Conservation (phyloP, 345 rosid species). For the Hibiscus mutabilis region DNA sequence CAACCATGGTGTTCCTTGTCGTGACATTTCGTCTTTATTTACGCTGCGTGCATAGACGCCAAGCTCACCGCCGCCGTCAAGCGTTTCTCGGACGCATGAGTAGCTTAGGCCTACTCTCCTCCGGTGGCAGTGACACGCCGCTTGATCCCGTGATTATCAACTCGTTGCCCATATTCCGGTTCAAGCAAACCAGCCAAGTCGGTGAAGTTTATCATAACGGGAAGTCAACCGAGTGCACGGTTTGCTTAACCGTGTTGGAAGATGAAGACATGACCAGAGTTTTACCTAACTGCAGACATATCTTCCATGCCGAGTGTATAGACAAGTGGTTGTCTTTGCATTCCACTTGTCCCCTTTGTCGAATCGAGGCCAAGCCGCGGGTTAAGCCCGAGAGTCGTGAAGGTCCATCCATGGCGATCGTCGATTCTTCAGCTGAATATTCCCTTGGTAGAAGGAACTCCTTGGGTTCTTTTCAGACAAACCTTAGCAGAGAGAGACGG, state of each 20-base stretch:
- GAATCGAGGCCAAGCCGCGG: constrained; percentile 62
- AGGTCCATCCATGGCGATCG: constrained; percentile 13
- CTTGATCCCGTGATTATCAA: constrained; percentile 40
- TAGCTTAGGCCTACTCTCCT: constrained; percentile 1
- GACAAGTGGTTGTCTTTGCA: constrained; percentile 57
- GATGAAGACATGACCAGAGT: constrained; percentile 53
- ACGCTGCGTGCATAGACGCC: constrained; percentile 31
- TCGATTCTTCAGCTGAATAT: too few species aligned
- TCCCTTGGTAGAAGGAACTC: too few species aligned
- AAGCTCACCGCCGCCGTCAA: constrained; percentile 24
- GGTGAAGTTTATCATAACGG: not conserved
- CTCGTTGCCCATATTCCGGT: constrained; percentile 43
- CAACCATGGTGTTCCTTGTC: constrained; percentile 33
- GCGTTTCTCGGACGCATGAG: constrained; percentile 4
- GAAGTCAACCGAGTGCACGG: constrained; percentile 41
- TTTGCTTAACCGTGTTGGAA: constrained; percentile 59
- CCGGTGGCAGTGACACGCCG: constrained; percentile 24
- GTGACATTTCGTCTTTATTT: constrained; percentile 36
- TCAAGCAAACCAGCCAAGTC: constrained; percentile 15
- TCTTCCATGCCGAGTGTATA: constrained; percentile 62
- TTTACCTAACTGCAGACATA: constrained; percentile 70
- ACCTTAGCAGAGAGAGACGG: too few species aligned
- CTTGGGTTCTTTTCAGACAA: too few species aligned
- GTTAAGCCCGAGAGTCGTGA: constrained; percentile 42
- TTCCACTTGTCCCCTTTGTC: constrained; percentile 74